Evolutionary conservation across 1,284 basidiomycete species (phyloP), one percentile per base, ranked within the genome.

Genomic region (Rhodotorula sp.): DNA sequence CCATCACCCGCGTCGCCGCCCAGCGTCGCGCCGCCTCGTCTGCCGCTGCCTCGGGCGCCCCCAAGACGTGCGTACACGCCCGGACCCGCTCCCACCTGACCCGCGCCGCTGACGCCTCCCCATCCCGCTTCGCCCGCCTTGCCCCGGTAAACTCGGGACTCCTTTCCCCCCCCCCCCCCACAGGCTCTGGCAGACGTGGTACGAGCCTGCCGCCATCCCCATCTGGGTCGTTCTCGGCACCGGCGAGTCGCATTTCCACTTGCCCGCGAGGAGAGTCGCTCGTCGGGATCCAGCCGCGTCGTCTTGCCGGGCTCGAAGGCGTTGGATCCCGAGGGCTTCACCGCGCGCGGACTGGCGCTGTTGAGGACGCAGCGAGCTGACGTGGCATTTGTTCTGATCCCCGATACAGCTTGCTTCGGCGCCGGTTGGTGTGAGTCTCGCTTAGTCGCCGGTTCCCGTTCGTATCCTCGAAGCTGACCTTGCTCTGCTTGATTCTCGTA

Each of bases 141-240:
- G 26, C 37, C 50, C 37, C 7, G 22, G 28, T 28, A 50, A 10
- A 1, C 20, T 16, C 51, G n/a, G 50, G 31, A 10, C n/a, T 9
- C 30, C 30, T 34, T n/a, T 22, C 24, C 22, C 11, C 4, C 54
- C 34, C 22, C 10, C 4, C 24, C 54, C 15, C 8, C 20, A 28
- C 60, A 61, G 60, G 9, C 51, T 65, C 47, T 67, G 56, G 62
- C 54, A 68, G 53, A 60, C 55, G 53, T 71, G 70, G 70, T 65
- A 71, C 60, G 70, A 71, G 60, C 66, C 70, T 26, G 70, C 70
- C n/a, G 70, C 70, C 28, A 53, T 65, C 57, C 70, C 70, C 30
- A 71, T 71, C 57, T 67, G 55, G 24, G 69, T 52, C 16, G 59
- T 65, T 28, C 59, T 67, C 48, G 66, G 65, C 16, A 28, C 62